Evolutionary conservation across 1,284 basidiomycete genomes (phyloP), one percentile per base, ranked within the genome.

Genomic region (Quambalaria eucalypti): DNA sequence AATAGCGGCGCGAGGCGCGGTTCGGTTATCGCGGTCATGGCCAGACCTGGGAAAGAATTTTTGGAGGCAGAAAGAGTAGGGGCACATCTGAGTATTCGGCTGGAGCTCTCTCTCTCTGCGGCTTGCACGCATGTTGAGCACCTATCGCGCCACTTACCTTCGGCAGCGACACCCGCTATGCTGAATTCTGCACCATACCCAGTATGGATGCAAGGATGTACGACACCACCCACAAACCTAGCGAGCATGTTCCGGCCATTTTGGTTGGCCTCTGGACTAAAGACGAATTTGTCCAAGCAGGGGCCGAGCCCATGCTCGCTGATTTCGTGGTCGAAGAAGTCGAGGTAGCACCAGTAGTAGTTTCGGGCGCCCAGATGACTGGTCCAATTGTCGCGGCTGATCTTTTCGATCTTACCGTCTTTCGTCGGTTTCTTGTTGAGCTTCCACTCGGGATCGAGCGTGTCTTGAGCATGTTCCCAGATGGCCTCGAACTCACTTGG

Each of bases 141-240:
- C 16, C 36, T 39, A 5, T n/a, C n/a, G n/a, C 4, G 16, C 4
- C 10, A 39, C 36, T 39, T 21, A 39, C 36, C 42, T 26, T 46
- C 42, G 25, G 42, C 42, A 2, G 25, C 25, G 25, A 46, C 25
- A 21, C 42, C 42, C 12, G 19, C 42, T 2, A 71, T 16, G 0
- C 56, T 54, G 28, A 73, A 65, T 51, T 77, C 76, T 51, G 72
- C 48, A 6, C 71, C 76, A 47, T 74, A 68, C 1, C 75, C 74
- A 28, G 72, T 61, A 48, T 76, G 72, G 42, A 77, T 77, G 29
- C 73, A 36, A 1, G 66, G 64, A 53, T 77, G 75, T n/a, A 76
- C 44, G 2, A 69, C 75, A 4, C 74, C 74, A 1, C 65, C 68
- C 2, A 74, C 62, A n/a, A 68, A 65, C 3, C 70, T 50, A 26